Percentiles rank a stretch among this genome's conserved stretches.
Conservation (phyloP, 1,284 basidiomycete species). For the Apiotrichum laibachii region DNA sequence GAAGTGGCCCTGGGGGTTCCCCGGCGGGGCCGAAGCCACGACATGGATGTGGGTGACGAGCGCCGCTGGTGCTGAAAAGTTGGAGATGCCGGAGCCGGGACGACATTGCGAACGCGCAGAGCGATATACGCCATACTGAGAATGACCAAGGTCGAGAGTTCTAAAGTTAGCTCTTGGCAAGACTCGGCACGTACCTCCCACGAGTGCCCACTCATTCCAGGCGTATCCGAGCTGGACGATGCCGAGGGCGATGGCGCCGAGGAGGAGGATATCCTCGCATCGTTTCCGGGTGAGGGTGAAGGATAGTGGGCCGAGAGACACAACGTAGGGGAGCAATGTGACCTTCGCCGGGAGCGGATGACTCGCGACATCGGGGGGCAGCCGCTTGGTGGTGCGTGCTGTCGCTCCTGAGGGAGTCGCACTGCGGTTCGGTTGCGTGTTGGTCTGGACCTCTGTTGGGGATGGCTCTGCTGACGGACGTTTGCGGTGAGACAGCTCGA, state of each 20-base stretch:
- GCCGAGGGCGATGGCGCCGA: slow-evolving; percentile 34
- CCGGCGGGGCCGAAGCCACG: neutral
- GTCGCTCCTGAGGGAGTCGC: neutral
- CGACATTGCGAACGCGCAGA: slow-evolving; percentile 29
- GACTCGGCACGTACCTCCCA: slow-evolving; percentile 33
- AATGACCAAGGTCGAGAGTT: slow-evolving; percentile 14
- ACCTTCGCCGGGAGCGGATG: slow-evolving; percentile 21
- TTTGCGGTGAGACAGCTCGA: slow-evolving; percentile 18
- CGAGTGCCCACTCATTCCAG: slow-evolving; percentile 45
- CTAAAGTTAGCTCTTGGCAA: slow-evolving; percentile 2
- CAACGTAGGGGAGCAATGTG: slow-evolving; percentile 28
- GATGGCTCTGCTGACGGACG: neutral
- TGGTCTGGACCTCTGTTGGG: neutral
- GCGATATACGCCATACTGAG: slow-evolving; percentile 12
- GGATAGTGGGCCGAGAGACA: slow-evolving; percentile 9
- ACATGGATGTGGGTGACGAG: neutral
- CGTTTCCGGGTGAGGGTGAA: slow-evolving; percentile 33
- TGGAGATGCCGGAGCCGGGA: slow-evolving; percentile 16
- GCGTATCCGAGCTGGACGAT: slow-evolving; percentile 31
- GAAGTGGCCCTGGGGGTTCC: neutral
- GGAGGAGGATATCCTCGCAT: slow-evolving; percentile 41
- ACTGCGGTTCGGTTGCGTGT: slow-evolving; percentile 1
- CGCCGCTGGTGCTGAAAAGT: neutral
- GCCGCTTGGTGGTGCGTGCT: slow-evolving; percentile 2
- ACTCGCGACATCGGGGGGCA: slow-evolving; percentile 14